Evolutionary conservation across 2,329 filamentous ascomycete species (phyloP).

Genomic region (Exophiala viscosa): DNA sequence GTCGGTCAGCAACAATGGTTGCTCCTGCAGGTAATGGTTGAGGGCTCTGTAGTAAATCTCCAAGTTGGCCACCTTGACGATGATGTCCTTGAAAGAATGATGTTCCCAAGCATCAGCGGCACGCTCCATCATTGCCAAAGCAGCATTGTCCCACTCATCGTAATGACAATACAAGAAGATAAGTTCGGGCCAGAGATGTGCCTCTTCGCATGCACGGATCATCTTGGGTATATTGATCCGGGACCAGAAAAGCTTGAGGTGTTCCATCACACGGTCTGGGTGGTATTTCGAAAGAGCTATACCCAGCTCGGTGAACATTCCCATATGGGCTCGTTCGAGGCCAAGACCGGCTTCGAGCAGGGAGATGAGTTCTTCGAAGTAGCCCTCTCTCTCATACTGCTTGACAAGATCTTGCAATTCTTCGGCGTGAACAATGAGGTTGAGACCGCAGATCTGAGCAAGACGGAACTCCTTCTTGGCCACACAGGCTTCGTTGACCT

Average conservation of each 20-base stretch:
- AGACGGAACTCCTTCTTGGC: conserved; percentile 98
- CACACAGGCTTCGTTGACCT: conserved; percentile 94
- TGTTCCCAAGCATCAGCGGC: conserved; percentile 98
- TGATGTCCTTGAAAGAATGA: conserved; percentile 98
- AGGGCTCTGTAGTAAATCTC: conserved; percentile 98
- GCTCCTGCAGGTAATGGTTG: conserved; percentile 96
- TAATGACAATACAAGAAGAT: conserved; percentile 99
- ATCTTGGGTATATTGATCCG: conserved; percentile 97
- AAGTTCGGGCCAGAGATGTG: conserved; percentile 93
- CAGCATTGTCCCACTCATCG: conserved; percentile 96
- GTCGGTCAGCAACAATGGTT: conserved; percentile 93
- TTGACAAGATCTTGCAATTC: conserved; percentile 89
- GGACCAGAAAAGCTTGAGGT: conserved; percentile 97
- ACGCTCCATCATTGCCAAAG: conserved; percentile 95
- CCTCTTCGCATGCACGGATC: conserved; percentile 88
- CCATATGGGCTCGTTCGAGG: conserved; percentile 89
- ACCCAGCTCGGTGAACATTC: conserved; percentile 90
- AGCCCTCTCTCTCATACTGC: conserved; percentile 94
- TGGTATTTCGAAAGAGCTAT: conserved; percentile 93
- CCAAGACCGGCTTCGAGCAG: conserved; percentile 93
- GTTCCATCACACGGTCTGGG: conserved; percentile 94
- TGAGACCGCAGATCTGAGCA: conserved; percentile 96
- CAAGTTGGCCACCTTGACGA: conserved; percentile 95
- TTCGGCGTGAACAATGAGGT: conserved; percentile 95
- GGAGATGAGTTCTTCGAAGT: conserved; percentile 96